Base-by-base conservation (phyloP, 768 basidiomycete genomes). In the Lentinula boryana region DNA sequence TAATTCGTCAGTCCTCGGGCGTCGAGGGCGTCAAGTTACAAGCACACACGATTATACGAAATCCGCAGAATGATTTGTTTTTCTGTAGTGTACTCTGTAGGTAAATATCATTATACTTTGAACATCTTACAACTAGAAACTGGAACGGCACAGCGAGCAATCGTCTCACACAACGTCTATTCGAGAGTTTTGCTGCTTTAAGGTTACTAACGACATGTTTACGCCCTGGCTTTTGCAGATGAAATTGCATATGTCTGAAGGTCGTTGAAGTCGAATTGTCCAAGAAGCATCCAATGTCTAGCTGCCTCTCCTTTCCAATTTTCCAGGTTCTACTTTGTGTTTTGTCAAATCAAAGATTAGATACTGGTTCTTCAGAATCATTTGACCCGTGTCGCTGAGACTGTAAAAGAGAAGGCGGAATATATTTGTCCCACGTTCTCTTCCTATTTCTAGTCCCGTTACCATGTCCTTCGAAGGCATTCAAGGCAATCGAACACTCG, bases 401-500 rank as follows among this genome's bases (percentile, higher is more conserved):
- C 8, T 12, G 4, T 33, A 27, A 7, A 7, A 16, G 8, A 10
- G 15, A 9, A 51, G 33, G 27, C 27, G 27, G 27, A 3, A 33
- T 16, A 33, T 18, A 51, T 16, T 49, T 32, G 7, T 51, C 50
- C n/a, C 50, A 51, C 50, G 50, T 51, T 51, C 50, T 51, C 50
- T 51, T 40, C n/a, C 54, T 40, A 36, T 15, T 43, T 9, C 27
- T 27, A 35, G n/a, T 13, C 7, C 31, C 5, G 6, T 50, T 5
- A 36, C 18, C 44, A 58, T 58, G 57, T 48, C 56, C 33, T 16
- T 49, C 16, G 44, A 58, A 33, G 32, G 57, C n/a, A 21, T 63
- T 33, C 32, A 68, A 56, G 67, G 68, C 56, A 80, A 80, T 61
- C 74, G 70, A 38, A 79, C 79, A 2, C 68, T 79, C 16, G 65